These are phyloP conservation scores for Vitis hybrid DNA, from an alignment of 177 flowering plant genomes.

Conservation along the genomic window DNA sequence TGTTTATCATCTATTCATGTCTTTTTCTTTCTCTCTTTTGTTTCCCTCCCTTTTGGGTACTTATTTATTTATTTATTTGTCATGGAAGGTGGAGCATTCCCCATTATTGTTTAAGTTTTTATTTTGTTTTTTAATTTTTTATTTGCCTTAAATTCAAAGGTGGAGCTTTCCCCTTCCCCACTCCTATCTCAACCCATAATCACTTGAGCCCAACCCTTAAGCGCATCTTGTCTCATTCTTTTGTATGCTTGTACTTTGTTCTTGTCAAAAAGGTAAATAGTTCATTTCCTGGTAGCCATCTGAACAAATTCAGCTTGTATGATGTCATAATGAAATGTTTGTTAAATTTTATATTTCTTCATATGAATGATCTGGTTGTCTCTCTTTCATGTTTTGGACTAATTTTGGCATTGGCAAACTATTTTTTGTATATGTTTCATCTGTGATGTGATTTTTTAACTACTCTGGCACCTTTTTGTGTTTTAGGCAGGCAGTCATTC, in stretches of 20 bases:
- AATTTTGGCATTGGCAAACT: neutral
- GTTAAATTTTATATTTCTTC: neutral
- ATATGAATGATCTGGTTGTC: neutral
- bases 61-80: no score
- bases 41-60: no score
- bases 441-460: conserved; percentile 1
- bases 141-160: no score
- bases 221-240: neutral
- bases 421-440: neutral
- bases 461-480: neutral
- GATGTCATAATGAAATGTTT: neutral
- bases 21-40: neutral
- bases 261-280: neutral
- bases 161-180: no score
- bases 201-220: no score
- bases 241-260: neutral
- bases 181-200: no score
- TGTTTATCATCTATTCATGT: neutral
- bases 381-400: neutral
- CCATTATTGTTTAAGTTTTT: no score
- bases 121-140: no score
- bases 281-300: no score
- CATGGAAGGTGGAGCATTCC: no score
- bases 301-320: neutral
- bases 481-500: conserved; percentile 46